Conservation (phyloP, 306 rosid species). For the Inga leiocalycina region DNA sequence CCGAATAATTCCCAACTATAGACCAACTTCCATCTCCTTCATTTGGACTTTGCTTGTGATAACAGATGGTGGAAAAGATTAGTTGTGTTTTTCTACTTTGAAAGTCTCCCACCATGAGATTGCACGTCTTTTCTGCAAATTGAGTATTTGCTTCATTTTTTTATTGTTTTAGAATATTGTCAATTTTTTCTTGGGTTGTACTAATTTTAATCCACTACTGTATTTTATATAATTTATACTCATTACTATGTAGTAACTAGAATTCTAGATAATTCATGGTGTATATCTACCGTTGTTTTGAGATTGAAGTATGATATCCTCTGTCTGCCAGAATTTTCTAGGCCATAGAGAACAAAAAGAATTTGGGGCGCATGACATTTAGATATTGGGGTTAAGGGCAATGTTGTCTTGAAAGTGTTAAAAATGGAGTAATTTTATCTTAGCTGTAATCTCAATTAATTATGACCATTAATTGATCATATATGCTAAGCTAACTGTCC, state of each 20-base stretch:
- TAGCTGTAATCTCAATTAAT: no score
- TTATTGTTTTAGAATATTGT: neutral
- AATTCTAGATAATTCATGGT: neutral
- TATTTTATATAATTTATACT: neutral
- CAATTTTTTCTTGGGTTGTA: neutral
- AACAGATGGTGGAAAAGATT: neutral
- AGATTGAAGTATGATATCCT: neutral
- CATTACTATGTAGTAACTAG: neutral
- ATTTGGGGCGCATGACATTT: no score
- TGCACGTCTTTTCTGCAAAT: neutral
- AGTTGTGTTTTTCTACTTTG: conserved; percentile 14
- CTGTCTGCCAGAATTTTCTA: neutral
- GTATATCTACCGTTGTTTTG: neutral
- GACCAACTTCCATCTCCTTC: conserved; percentile 1
- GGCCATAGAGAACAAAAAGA: neutral
- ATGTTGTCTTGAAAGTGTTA: no score
- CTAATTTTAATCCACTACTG: neutral
- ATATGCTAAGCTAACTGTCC: no score
- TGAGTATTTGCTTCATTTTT: neutral
- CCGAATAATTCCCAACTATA: conserved; percentile 30
- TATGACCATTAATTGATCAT: no score
- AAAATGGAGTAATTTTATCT: no score
- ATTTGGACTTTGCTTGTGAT: conserved; percentile 23
- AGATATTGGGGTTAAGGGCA: no score
- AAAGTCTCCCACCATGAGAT: neutral